These are phyloP conservation scores for Acanthamoeba castellanii DNA, from an alignment of 208 protist species.

Conservation along the genomic window DNA sequence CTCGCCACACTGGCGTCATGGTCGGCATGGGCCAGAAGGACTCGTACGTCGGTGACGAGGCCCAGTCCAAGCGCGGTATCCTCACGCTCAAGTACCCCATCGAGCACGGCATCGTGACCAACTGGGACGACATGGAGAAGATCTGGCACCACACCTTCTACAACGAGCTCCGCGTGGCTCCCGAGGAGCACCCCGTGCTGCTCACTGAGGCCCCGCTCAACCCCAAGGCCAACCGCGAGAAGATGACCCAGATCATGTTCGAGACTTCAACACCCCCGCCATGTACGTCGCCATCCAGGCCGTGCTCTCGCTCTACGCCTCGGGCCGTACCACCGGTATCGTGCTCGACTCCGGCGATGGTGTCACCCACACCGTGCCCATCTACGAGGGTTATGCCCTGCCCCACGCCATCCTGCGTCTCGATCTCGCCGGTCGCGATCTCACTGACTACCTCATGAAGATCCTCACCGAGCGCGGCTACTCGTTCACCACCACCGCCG, in stretches of 20 bases:
- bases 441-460: conserved; percentile 96
- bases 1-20: conserved; percentile 96
- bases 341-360: conserved; percentile 97
- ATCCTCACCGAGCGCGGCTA: conserved; percentile 94
- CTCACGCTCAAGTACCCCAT: too few relatives aligned
- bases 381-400: conserved; percentile 97
- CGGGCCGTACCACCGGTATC: conserved; percentile 93
- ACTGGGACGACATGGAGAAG: too few relatives aligned
- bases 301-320: conserved; percentile 96
- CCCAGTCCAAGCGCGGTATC: conserved; percentile 88
- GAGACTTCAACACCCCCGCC: conserved; percentile 93
- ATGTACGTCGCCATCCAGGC: conserved; percentile 96
- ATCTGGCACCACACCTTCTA: conserved; percentile 99
- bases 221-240: conserved; percentile 93
- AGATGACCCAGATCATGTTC: conserved; percentile 94
- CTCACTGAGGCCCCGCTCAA: conserved; percentile 94
- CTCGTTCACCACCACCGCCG: conserved; percentile 97
- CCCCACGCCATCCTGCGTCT: conserved; percentile 93
- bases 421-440: conserved; percentile 89
- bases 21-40: conserved; percentile 93
- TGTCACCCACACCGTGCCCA: conserved; percentile 98
- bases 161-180: conserved; percentile 97
- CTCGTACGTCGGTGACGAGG: conserved; percentile 90
- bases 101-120: too few relatives aligned
- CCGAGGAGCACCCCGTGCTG: conserved; percentile 97